phyloP scores from a whole-genome alignment of 352 stramenopile genomes.

The Phytopythium ostracodes region DNA sequence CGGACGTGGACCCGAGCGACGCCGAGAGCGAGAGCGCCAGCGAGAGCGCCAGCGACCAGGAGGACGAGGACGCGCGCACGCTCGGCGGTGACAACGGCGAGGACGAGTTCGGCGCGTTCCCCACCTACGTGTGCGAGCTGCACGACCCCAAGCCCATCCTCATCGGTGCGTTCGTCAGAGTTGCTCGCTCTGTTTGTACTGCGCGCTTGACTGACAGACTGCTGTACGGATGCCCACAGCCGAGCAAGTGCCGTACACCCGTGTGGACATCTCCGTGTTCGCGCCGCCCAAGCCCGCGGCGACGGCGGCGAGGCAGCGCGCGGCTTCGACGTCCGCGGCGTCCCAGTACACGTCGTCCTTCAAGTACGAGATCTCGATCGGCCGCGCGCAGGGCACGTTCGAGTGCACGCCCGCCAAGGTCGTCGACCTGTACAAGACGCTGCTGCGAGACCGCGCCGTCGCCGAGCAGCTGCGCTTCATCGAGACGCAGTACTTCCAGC shows the following conservation, averaged over 20 bases:
- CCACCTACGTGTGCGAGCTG: slow-evolving; percentile 71
- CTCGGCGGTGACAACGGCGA: slow-evolving; percentile 23
- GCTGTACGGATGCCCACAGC: slow-evolving; percentile 18
- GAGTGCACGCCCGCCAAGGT: slow-evolving; percentile 57
- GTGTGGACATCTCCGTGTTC: slow-evolving; percentile 48
- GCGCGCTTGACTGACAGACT: not conserved
- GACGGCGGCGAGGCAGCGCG: slow-evolving; percentile 6
- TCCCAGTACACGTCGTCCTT: slow-evolving; percentile 28
- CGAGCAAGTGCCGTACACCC: slow-evolving; percentile 58
- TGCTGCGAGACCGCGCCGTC: slow-evolving; percentile 43
- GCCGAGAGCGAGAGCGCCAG: slow-evolving; percentile 24
- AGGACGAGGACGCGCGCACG: slow-evolving; percentile 20
- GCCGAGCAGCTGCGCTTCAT: slow-evolving; percentile 56
- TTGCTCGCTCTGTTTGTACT: not conserved
- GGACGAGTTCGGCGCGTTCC: slow-evolving; percentile 28
- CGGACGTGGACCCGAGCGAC: slow-evolving; percentile 19
- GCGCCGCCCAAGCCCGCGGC: slow-evolving; percentile 14
- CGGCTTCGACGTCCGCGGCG: slow-evolving; percentile 7
- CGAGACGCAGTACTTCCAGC: slow-evolving; percentile 64
- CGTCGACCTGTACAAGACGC: slow-evolving; percentile 51
- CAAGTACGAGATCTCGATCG: slow-evolving; percentile 67
- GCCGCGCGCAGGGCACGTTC: slow-evolving; percentile 48
- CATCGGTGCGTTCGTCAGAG: slow-evolving; percentile 32
- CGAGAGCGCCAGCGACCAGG: slow-evolving; percentile 25
- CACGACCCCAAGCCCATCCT: slow-evolving; percentile 76